Percentiles rank a stretch among this genome's conserved stretches.
Evolutionary conservation across 78 protist genomes (phyloP).

Genomic region (Planoprotostelium fungivorum): DNA sequence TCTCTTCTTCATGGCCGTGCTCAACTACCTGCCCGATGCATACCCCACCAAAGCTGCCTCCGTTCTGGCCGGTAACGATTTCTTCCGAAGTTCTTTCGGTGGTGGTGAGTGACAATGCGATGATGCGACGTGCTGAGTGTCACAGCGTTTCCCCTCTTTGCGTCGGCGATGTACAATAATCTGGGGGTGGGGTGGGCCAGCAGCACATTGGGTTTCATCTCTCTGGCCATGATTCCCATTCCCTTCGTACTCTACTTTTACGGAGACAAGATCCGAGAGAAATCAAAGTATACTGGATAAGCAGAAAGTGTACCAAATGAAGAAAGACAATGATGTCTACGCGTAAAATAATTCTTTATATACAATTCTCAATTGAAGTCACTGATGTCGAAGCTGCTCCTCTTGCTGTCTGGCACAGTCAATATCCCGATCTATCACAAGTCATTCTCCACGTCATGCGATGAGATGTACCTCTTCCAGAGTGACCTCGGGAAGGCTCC

Average conservation of each 20-base stretch:
- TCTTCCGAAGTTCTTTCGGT: neutral
- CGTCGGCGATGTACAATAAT: neutral
- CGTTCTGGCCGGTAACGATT: neutral
- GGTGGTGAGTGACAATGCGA: neutral
- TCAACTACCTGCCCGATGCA: neutral
- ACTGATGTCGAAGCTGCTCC: too few relatives aligned
- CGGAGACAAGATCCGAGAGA: neutral
- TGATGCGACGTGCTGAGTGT: neutral
- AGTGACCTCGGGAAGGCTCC: too few relatives aligned
- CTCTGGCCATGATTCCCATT: neutral
- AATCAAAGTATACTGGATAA: neutral
- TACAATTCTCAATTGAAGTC: too few relatives aligned
- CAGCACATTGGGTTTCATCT: neutral
- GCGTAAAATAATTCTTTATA: too few relatives aligned
- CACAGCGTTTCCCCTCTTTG: neutral
- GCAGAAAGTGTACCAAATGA: too few relatives aligned
- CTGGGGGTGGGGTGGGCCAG: constrained; percentile 1
- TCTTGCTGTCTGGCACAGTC: too few relatives aligned
- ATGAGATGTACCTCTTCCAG: too few relatives aligned
- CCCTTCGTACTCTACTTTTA: neutral
- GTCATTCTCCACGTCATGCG: too few relatives aligned
- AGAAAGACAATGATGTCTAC: too few relatives aligned
- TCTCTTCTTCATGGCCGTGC: neutral
- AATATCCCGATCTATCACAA: too few relatives aligned
- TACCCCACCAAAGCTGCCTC: neutral